Evolutionary conservation across 257 asterid genomes (phyloP), one percentile per base, ranked within the genome.

Genomic region (Handroanthus guayacan): DNA sequence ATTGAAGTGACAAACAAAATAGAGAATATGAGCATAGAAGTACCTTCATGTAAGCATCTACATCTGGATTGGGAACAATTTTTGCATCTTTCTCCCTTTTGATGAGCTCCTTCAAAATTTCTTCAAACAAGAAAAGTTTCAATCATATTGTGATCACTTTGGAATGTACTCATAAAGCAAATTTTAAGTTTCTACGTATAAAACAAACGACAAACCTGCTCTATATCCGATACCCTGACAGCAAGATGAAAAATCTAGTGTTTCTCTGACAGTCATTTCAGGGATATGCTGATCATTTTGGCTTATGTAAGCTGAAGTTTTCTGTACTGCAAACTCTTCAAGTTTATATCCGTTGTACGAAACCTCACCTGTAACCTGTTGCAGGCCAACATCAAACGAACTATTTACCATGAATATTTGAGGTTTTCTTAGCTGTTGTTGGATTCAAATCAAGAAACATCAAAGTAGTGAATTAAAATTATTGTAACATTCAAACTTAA

Each of bases 41-140:
- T 72, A 74, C 92, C 92, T 87, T 87, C 92, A 87, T 87, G 75
- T 79, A 85, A 39, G 84, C 82, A 84, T 87, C 92, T 36, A 84
- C 68, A 58, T 82, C 84, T 56, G 84, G 90, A 81, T 85, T 88
- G 12, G 90, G 92, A 62, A 81, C 70, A 41, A 85, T 56, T 67
- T 84, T 87, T 44, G 86, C 88, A 10, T 69, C 86, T 78, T 82
- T 87, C 77, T 87, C 92, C 83, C 81, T 75, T 67, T 72, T 56
- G 62, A 80, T 66, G 39, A 87, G 82, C 81, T 83, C 90, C 34
- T 4, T 51, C 87, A 87, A 66, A 61, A 83, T 78, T 14, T 82
- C 90, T 87, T 58, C 39, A 57, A 39, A 14, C 37, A 57, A 18
- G 14, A 20, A 57, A 14, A 57, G 63, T 1, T 54, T 54, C 4